Conservation (phyloP, 371 early-diverging fungal species). For the Fennellomyces sp. region DNA sequence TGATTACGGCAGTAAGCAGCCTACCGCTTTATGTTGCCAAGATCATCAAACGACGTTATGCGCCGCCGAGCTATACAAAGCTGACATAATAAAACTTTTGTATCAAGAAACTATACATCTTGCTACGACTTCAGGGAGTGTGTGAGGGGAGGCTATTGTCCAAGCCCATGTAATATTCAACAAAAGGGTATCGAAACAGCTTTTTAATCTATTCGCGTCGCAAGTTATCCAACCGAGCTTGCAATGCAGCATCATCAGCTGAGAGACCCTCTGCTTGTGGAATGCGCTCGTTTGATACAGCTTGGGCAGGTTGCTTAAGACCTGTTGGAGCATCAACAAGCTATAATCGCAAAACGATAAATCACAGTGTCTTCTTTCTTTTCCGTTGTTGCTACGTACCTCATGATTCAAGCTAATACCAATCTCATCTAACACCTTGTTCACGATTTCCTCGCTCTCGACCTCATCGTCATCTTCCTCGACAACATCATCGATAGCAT, state of each 20-base stretch:
- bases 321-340: slow-evolving; percentile 64
- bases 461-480: slow-evolving; percentile 93
- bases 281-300: slow-evolving; percentile 44
- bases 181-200: neutral
- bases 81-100: slow-evolving; percentile 32
- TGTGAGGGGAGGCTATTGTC: neutral
- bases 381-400: slow-evolving; percentile 14
- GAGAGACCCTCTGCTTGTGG: slow-evolving; percentile 61
- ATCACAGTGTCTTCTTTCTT: too few species aligned
- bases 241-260: slow-evolving; percentile 84
- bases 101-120: too few species aligned
- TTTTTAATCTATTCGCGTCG: slow-evolving; percentile 70
- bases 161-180: neutral
- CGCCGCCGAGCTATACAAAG: slow-evolving; percentile 80
- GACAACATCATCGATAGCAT: slow-evolving; percentile 95
- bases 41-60: slow-evolving; percentile 66
- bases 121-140: neutral
- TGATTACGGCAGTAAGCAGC: slow-evolving; percentile 88
- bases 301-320: slow-evolving; percentile 50
- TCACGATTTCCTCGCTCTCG: slow-evolving; percentile 90
- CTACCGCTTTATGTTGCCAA: slow-evolving; percentile 85
- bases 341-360: slow-evolving; percentile 32
- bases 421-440: slow-evolving; percentile 95
- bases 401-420: slow-evolving; percentile 77
- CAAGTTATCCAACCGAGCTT: slow-evolving; percentile 89